Evolutionary conservation across 345 rosid genomes (phyloP).

Genomic region (Eutrema yunnanense): DNA sequence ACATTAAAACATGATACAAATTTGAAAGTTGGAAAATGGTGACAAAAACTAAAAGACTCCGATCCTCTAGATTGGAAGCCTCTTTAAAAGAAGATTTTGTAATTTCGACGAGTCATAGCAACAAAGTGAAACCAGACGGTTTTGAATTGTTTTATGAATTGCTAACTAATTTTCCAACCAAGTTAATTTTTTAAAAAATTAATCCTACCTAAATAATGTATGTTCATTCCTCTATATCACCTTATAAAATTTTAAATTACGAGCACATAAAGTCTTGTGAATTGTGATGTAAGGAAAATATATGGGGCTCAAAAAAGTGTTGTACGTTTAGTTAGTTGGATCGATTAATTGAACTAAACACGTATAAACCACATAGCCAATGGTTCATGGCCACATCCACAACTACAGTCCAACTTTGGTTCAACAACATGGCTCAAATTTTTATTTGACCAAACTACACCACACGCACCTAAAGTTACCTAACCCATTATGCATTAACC

Average conservation of each 20-base stretch:
- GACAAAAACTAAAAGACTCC: too few relatives aligned
- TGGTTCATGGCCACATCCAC: constrained; percentile 14
- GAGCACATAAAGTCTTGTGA: background rate
- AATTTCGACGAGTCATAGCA: too few relatives aligned
- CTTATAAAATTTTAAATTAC: background rate
- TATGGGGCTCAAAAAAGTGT: background rate
- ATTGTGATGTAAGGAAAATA: background rate
- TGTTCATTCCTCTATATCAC: background rate
- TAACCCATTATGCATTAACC: background rate
- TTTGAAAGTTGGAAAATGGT: too few relatives aligned
- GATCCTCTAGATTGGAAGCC: too few relatives aligned
- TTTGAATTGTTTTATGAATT: background rate
- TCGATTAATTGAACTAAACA: background rate
- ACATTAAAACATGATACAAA: too few relatives aligned
- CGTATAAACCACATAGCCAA: constrained; percentile 6
- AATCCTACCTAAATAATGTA: background rate
- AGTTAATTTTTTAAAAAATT: background rate
- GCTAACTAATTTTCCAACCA: background rate
- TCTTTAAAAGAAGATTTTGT: too few relatives aligned
- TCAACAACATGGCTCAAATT: background rate
- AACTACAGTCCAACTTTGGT: constrained; percentile 8
- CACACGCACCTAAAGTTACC: constrained; percentile 17
- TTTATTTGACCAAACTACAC: background rate
- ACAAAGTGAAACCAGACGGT: too few relatives aligned
- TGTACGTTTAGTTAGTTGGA: constrained; percentile 12